Evolutionary conservation across 1,284 basidiomycete species (phyloP).

Genomic region (Cryptococcus sp.): DNA sequence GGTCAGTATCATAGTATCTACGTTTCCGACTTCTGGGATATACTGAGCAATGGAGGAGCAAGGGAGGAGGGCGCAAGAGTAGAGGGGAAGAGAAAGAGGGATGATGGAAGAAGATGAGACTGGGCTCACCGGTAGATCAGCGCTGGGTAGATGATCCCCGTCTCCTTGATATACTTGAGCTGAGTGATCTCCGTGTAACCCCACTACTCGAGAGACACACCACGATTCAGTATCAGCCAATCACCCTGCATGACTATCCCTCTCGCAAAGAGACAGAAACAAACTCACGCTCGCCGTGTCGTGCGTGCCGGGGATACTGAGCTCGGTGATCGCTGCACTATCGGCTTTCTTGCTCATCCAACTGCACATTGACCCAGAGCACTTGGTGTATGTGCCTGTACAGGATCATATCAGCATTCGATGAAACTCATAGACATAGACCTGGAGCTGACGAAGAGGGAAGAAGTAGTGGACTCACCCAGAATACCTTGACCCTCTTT

Average conservation of each 20-base stretch:
- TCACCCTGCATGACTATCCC: not conserved
- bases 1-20: too few species aligned
- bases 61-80: too few species aligned
- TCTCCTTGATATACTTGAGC: conserved; percentile 10
- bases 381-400: conserved; percentile 13
- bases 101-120: not conserved
- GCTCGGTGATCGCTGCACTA: conserved; percentile 10
- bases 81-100: not conserved
- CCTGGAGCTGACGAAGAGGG: not conserved
- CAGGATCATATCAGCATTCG: not conserved
- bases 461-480: conserved; percentile 2
- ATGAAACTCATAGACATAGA: not conserved
- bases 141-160: conserved; percentile 13
- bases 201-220: conserved; percentile 7
- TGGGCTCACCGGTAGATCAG: conserved; percentile 6
- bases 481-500: conserved; percentile 10
- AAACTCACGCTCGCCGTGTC: conserved; percentile 16
- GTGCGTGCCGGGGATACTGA: conserved; percentile 18
- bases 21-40: not conserved
- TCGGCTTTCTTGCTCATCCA: conserved; percentile 19
- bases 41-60: too few species aligned
- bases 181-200: conserved; percentile 14
- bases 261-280: not conserved
- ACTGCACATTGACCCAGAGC: conserved; percentile 7
- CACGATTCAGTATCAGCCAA: not conserved